Evolutionary conservation across 2,329 filamentous ascomycete genomes (phyloP).

Genomic region (Curvularia eragrostidis): DNA sequence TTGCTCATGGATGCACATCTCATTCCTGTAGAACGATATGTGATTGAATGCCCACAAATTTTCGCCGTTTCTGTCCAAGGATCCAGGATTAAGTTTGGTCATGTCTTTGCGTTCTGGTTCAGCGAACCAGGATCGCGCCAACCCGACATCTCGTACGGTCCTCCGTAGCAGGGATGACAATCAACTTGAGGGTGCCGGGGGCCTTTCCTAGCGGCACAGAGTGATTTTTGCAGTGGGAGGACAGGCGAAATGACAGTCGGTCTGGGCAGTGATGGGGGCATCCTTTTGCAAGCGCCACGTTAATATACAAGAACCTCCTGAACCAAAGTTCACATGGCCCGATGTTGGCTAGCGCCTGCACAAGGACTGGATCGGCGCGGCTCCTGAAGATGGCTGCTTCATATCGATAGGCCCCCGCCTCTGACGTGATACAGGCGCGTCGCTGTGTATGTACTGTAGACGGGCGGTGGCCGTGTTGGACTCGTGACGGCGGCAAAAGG

Average conservation of each 20-base stretch:
- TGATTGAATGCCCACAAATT: background rate
- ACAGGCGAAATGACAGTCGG: slow-evolving; percentile 20
- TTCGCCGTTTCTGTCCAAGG: background rate
- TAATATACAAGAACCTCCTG: slow-evolving; percentile 15
- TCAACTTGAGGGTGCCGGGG: slow-evolving; percentile 5
- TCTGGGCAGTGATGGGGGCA: slow-evolving; percentile 13
- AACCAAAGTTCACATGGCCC: slow-evolving; percentile 8
- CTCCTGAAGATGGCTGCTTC: slow-evolving; percentile 2
- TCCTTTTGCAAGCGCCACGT: slow-evolving; percentile 2
- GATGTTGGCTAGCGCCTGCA: slow-evolving; percentile 10
- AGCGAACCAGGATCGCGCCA: background rate
- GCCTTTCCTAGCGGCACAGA: slow-evolving; percentile 24
- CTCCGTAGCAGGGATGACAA: slow-evolving; percentile 13
- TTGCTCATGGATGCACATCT: background rate
- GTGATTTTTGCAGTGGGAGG: slow-evolving; percentile 15
- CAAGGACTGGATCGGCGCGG: slow-evolving; percentile 6
- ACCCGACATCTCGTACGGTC: slow-evolving; percentile 4
- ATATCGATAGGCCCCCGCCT: slow-evolving; percentile 17
- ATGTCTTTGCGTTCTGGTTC: slow-evolving; percentile 2
- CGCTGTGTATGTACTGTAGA: background rate
- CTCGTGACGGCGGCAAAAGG: slow-evolving; percentile 4
- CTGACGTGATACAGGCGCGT: slow-evolving; percentile 17
- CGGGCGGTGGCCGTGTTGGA: slow-evolving; percentile 10
- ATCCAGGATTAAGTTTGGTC: slow-evolving; percentile 2
- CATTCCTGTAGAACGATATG: background rate